phyloP scores from a whole-genome alignment of 129 eudicot genomes.

The Apium graveolens region DNA sequence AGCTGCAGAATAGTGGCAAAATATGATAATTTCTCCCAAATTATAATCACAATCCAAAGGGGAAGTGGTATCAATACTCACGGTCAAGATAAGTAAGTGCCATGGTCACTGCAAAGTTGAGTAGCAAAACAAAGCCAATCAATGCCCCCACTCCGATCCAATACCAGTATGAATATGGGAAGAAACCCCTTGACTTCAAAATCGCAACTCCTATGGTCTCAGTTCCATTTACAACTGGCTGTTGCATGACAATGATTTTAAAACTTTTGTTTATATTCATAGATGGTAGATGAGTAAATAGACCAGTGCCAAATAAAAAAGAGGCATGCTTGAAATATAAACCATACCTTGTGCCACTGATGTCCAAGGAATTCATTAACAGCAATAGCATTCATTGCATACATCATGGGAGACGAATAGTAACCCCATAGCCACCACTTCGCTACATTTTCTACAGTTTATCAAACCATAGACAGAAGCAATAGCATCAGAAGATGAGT shows the following conservation, averaged over 20 bases:
- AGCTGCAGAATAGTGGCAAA: conserved; percentile 33
- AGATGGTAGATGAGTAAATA: background rate
- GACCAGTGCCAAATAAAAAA: background rate
- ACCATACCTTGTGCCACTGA: conserved; percentile 50
- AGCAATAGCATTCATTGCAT: conserved; percentile 43
- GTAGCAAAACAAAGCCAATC: conserved; percentile 43
- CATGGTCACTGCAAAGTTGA: conserved; percentile 43
- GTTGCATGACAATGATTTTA: background rate
- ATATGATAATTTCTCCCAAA: background rate
- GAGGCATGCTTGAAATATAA: background rate
- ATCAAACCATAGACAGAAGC: background rate
- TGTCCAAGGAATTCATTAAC: conserved; percentile 55
- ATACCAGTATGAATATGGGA: conserved; percentile 55
- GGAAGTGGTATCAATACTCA: conserved; percentile 23
- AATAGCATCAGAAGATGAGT: background rate
- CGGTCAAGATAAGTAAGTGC: conserved; percentile 50
- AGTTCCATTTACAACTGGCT: conserved; percentile 11
- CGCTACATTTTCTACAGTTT: conserved; percentile 24
- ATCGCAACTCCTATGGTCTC: conserved; percentile 34
- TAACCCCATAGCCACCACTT: conserved; percentile 59
- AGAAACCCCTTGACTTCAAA: conserved; percentile 49
- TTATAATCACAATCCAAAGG: background rate
- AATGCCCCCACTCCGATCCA: conserved; percentile 52
- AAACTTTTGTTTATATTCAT: background rate
- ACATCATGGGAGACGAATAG: conserved; percentile 57